Evolutionary conservation across 352 stramenopile species (phyloP), one percentile per base, ranked within the genome.

Genomic region (Globisporangium apiculatum): DNA sequence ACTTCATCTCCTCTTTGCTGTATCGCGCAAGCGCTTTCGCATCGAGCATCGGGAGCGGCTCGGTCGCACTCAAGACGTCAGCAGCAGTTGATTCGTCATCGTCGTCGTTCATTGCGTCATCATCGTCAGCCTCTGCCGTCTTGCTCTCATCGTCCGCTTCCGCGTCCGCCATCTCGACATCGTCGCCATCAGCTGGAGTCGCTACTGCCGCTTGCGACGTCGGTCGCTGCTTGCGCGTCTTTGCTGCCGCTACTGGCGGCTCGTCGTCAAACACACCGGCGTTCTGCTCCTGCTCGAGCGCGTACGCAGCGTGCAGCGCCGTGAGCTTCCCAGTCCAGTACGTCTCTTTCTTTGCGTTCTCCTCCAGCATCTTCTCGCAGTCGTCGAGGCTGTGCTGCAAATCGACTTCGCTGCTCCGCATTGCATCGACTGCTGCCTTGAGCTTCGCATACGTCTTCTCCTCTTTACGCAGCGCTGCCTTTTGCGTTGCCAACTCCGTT

Each of bases 321-420:
- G 75, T 72, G 10, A 94, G 67, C 72, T 94, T 89, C 17, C 67
- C 80, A 37, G 76, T 72, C 85, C 87, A 95, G 70, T 97, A 92
- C 43, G 68, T 73, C 38, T 89, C 79, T 66, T 96, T 97, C 64
- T 90, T 95, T 8, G 86, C 68, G 60, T 91, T 96, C 60, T 98
- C 94, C 53, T 95, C 85, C 12, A 98, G 72, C 61, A 94, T 84
- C 63, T 97, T 97, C 40, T 94, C 86, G 53, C 96, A 94, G 57
- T 95, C 83, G 55, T 98, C 94, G 43, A 98, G 67, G 60, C 96
- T 89, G 37, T 93, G 95, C 48, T 86, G 63, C 18, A 99, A 61
- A 72, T 99, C 95, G 5, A 98, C 90, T 69, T 98, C 95, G 9
- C 79, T 76, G 55, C 79, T 96, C 42, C 86, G 88, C 66, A 97